Base-by-base conservation (phyloP, 495 filamentous ascomycete genomes). In the Hypoxylon trugodes region DNA sequence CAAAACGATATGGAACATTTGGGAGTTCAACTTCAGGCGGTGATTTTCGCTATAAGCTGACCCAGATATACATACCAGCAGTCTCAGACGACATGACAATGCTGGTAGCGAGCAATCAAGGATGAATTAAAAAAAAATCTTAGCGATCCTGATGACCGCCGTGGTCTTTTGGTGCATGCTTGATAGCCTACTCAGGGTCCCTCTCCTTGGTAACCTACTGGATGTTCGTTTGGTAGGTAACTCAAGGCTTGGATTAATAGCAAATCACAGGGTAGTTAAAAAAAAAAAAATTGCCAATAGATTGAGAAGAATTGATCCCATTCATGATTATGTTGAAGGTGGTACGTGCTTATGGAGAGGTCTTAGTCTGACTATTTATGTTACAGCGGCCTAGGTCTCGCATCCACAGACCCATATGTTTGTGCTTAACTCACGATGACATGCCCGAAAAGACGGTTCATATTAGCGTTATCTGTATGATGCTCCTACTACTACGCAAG, bases 61-160 rank as follows among this genome's bases (percentile, higher is more conserved):
- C 25, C 24, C 28, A 35, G 32, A 24, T 21, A 24, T 26, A 54
- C 32, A 35, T 8, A 30, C 10, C 35, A 42, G 50, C 16, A 49
- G 32, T 16, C n/a, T n/a, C 8, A 24, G 3, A 36, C 16, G 24
- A 30, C 35, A 37, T n/a, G 28, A 46, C 15, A 51, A 43, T 26
- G 36, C 51, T 13, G 57, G 36, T 32, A 36, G 33, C 30, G n/a
- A 60, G 37, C 55, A 55, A 35, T 38, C 30, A 45, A 63, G 51
- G 51, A 51, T 46, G 60, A 51, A 51, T 18, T 7, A 43, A 16
- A 30, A 8, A 33, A 10, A 22, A 33, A 48, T 33, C 21, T 48
- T 28, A 28, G 45, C 28, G 21, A 33, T 16, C 26, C 25, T 48
- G 30, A 8, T 13, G 45, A 33, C 33, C 22, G 12, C 19, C 6